Base-by-base conservation (phyloP, 768 basidiomycete species). In the Calocybe gangraenosa region DNA sequence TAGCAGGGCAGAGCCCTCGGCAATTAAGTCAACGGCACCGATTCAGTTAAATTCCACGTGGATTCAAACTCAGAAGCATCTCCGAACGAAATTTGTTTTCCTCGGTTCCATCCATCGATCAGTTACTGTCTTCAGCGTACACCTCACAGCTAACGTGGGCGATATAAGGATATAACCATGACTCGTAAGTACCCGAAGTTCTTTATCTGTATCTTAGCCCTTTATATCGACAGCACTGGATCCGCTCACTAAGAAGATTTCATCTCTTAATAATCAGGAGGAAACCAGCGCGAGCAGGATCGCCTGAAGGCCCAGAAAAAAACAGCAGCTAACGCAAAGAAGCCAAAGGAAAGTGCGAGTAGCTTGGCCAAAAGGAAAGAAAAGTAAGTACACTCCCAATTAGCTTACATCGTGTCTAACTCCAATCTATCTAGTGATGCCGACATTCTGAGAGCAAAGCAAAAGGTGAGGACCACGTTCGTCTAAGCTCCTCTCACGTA, bases 241-340 rank as follows among this genome's bases (percentile, higher is more conserved):
- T 47, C 48, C 46, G 53, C 58, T 60, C 46, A 59, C 60, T 56
- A 37, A 47, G 47, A 34, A 42, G 39, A 18, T 49, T 40, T 50
- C 38, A 36, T 33, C 44, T 22, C 36, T 17, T 50, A 41, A 40
- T 47, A 51, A 55, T 28, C 56, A 90, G 88, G 88, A 57, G 88
- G 88, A 55, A 88, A 91, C 60, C 87, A 90, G 63, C 78, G 88
- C 42, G 88, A 91, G 6, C 73, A 67, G 63, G 88, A 84, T 63
- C 85, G 88, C 52, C 64, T 67, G 17, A 82, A 79, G 60, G 81
- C 84, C 11, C 79, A 81, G 68, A 91, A 91, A 70, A 89, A 87
- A 65, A 64, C 68, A 11, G 74, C 74, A 1, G 65, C 69, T 6
- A 44, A 51, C 11, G 65, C 65, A 42, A 84, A 82, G 64, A 86